Evolutionary conservation across 345 rosid genomes (phyloP).

Genomic region (Brassica incana): DNA sequence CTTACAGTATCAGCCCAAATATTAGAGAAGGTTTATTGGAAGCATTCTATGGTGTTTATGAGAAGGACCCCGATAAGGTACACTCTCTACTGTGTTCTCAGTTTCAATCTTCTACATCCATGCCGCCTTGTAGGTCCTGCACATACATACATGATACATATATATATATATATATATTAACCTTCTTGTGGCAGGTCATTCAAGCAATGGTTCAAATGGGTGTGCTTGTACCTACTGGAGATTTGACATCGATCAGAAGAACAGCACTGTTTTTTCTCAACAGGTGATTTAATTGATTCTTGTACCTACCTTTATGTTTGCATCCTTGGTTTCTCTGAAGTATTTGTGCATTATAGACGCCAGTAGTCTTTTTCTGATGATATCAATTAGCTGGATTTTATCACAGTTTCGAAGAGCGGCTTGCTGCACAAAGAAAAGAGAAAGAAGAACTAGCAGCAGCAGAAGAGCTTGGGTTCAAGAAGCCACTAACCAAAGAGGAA

Average conservation of each 20-base stretch:
- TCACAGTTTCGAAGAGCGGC: slow-evolving; percentile 92
- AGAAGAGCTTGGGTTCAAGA: slow-evolving; percentile 84
- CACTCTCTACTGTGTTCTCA: slow-evolving; percentile 10
- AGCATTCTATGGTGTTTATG: slow-evolving; percentile 86
- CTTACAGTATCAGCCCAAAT: slow-evolving; percentile 84
- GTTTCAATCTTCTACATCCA: not conserved
- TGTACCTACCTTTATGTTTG: not conserved
- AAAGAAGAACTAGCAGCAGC: slow-evolving; percentile 77
- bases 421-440: slow-evolving; percentile 85
- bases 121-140: slow-evolving; percentile 17
- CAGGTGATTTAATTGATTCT: slow-evolving; percentile 49
- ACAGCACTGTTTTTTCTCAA: slow-evolving; percentile 94
- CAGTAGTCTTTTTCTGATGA: not conserved
- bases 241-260: slow-evolving; percentile 91
- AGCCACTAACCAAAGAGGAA: slow-evolving; percentile 85
- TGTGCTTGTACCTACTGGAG: slow-evolving; percentile 99
- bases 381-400: slow-evolving; percentile 5
- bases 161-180: slow-evolving; percentile 3
- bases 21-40: slow-evolving; percentile 94
- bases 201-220: slow-evolving; percentile 99
- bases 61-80: slow-evolving; percentile 95
- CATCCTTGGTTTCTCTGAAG: not conserved
- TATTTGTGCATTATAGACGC: not conserved
- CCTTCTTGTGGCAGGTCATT: slow-evolving; percentile 52
- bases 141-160: slow-evolving; percentile 5